Percentiles rank a stretch among this genome's conserved stretches.
These are phyloP conservation scores for Nissolia schottii DNA, from an alignment of 306 rosid genomes.

Conservation along the genomic window DNA sequence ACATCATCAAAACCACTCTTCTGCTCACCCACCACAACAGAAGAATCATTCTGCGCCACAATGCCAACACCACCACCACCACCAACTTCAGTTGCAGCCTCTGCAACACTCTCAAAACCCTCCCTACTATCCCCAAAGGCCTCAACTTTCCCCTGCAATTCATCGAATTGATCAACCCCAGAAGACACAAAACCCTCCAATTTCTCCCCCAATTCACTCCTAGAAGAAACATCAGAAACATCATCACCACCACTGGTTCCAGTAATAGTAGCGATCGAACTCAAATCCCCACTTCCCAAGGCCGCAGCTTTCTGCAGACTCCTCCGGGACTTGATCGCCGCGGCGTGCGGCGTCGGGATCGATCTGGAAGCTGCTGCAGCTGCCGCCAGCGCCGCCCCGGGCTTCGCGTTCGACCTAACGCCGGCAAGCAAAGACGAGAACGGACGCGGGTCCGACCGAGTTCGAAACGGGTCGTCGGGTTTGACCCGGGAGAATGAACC, in stretches of 20 bases:
- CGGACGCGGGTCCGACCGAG: constrained; percentile 44
- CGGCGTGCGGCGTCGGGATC: constrained; percentile 76
- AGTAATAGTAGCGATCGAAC: constrained; percentile 24
- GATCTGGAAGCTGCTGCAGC: constrained; percentile 94
- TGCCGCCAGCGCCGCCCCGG: constrained; percentile 92
- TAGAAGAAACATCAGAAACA: constrained; percentile 41
- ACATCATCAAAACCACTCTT: constrained; percentile 27
- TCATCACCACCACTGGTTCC: constrained; percentile 1
- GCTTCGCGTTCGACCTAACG: constrained; percentile 72
- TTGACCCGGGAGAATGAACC: constrained; percentile 35
- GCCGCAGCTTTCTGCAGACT: constrained; percentile 31
- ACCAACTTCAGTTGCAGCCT: constrained; percentile 22
- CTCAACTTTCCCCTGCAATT: constrained; percentile 22
- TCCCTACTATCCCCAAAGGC: constrained; percentile 24
- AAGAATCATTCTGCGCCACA: constrained; percentile 25
- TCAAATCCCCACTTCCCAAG: constrained; percentile 26
- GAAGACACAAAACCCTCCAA: constrained; percentile 11
- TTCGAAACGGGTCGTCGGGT: constrained; percentile 42
- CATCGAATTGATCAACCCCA: constrained; percentile 8
- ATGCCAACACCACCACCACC: constrained; percentile 9
- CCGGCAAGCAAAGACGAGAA: constrained; percentile 66
- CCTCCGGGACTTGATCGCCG: constrained; percentile 69
- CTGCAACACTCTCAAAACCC: constrained; percentile 27
- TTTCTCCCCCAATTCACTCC: constrained; percentile 35
- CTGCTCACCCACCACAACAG: constrained; percentile 25